Base-by-base conservation (phyloP, 352 stramenopile species). In the Phytophthora aleatoria region DNA sequence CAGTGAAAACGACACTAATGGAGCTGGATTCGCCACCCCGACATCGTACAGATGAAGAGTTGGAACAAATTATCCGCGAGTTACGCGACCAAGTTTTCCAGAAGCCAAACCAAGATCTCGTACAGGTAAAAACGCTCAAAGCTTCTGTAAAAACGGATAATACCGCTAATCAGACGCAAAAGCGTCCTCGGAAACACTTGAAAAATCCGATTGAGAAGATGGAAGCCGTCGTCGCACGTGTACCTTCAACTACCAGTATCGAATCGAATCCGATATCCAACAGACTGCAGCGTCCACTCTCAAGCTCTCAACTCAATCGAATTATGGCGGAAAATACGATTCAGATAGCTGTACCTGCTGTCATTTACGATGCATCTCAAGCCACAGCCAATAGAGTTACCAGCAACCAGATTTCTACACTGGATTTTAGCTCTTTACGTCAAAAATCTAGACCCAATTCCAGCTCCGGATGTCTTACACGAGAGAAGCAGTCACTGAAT, bases 11-110 rank as follows among this genome's bases (percentile, higher is more conserved):
- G 13, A 36, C 43, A 48, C 11, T 12, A 20, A 53, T 24, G 30
- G 53, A 58, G 4, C 24, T 10, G 33, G 6, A 48, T 42, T 67
- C 49, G 6, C n/a, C 52, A 12, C 50, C 41, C 3, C 61, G 20
- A 13, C 41, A 60, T 5, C 74, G 77, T 2, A 76, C 78, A 1
- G 79, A 91, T 55, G 85, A 84, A 36, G 83, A 89, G 45, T 50
- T 91, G 9, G 83, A 91, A 48, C 68, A 76, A 7, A 91, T 90
- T 43, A 91, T 91, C 53, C 77, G 64, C 26, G 80, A 89, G 20
- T 54, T 91, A 30, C 72, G 80, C 1, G 76, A 81, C 44, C 73
- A 86, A 56, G 80, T 91, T 43, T 74, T 74, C 12, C 61, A 73
- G n/a, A 79, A 73, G 30, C 35, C 47, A 12, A 51, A 57, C 1